phyloP scores from a whole-genome alignment of 257 asterid genomes.

The Penstemon newberryi region DNA sequence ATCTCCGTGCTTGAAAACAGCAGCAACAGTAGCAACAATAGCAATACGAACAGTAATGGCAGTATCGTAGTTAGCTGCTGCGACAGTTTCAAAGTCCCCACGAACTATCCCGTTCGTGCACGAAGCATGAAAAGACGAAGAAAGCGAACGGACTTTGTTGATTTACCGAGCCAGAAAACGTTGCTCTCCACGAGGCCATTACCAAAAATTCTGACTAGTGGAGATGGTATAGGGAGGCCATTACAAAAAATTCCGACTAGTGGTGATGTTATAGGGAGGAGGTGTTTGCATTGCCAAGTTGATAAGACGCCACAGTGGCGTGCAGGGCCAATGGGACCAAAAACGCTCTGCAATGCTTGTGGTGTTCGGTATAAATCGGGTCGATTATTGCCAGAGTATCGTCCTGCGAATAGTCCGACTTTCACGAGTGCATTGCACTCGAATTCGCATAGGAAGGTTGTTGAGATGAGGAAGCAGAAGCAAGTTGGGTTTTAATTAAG shows the following conservation, averaged over 20 bases:
- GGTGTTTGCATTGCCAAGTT: constrained; percentile 73
- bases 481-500: not conserved
- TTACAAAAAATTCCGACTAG: not conserved
- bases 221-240: constrained; percentile 46
- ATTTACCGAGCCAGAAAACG: constrained; percentile 33
- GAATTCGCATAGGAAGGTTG: constrained; percentile 74
- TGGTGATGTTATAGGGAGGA: constrained; percentile 52
- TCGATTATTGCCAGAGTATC: constrained; percentile 80
- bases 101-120: constrained; percentile 50
- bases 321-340: constrained; percentile 83
- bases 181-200: constrained; percentile 34
- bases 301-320: constrained; percentile 92
- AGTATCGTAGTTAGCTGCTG: constrained; percentile 46
- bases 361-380: constrained; percentile 88
- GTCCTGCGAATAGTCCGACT: constrained; percentile 81
- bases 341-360: constrained; percentile 83
- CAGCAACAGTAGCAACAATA: constrained; percentile 36
- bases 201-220: constrained; percentile 8
- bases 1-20: constrained; percentile 48
- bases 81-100: constrained; percentile 53
- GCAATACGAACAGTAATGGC: constrained; percentile 34
- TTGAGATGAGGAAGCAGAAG: constrained; percentile 85
- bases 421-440: constrained; percentile 62
- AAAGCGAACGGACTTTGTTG: constrained; percentile 30
- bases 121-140: constrained; percentile 49